Base-by-base conservation (phyloP, 208 protist species). In the Borovskyia barvae region DNA sequence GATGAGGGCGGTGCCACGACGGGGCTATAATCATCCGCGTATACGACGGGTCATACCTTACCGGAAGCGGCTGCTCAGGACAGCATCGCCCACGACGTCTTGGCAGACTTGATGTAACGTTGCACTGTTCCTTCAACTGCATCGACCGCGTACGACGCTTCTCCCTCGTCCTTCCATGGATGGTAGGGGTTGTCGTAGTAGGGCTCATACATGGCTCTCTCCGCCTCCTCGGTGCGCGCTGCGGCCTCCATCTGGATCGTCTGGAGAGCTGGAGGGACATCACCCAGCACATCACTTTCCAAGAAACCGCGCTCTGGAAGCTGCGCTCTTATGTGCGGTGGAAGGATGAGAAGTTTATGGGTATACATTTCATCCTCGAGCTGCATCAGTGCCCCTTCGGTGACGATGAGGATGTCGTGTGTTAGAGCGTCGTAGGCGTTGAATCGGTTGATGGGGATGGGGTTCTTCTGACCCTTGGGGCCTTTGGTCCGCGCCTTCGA, bases 401-500 rank as follows among this genome's bases (percentile, higher is more conserved):
- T 96, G 46, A 96, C 82, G 42, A 96, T 84, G n/a, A 96, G 67
- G 7, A 55, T 77, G 67, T 93, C 65, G 54, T 96, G 90, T 17
- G 69, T 79, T 37, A 96, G 77, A 1, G 82, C 84, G 61, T 96
- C 90, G 61, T 81, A 96, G 8, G 73, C 90, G 72, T 96, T 96
- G 60, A 96, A 94, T 28, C 90, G 87, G 63, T 96, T 96, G 39
- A 94, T 81, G 1, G 90, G 86, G 50, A 96, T 93, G 32, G 90
- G 90, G 55, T 96, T 96, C 56, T 96, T 96, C 24, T 80, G 85
- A 5, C 90, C 90, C 52, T 96, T 96, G 11, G 90, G 90, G 0
- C 82, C 85, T 30, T 89, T 86, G 37, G 64, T 75, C 20, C 77
- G 59, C 54, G 76, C 83, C 66, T 96, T 94, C 2, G 87, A 75